A percentile compares a stretch with the other conserved stretches of the same genome.
Evolutionary conservation across 441 rosid genomes (phyloP).

Genomic region (Arabidopsis hybrid): DNA sequence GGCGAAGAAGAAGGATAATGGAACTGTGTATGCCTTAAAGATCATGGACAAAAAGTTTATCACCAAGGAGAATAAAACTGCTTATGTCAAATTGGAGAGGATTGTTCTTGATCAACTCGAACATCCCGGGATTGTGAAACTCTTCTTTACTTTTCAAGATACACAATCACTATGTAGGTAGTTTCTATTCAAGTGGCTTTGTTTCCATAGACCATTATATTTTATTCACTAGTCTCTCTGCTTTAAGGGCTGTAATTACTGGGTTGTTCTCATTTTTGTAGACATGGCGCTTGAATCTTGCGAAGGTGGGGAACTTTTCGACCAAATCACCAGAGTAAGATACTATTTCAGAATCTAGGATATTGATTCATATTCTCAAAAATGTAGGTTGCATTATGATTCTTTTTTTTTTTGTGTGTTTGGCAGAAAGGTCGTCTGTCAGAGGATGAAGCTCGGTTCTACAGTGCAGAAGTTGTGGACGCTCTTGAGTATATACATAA

Average conservation of each 20-base stretch:
- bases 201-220: slow-evolving; percentile 67
- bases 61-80: slow-evolving; percentile 98
- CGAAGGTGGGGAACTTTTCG: slow-evolving; percentile 98
- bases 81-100: slow-evolving; percentile 96
- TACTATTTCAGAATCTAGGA: neutral
- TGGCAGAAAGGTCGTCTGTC: slow-evolving; percentile 80
- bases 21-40: slow-evolving; percentile 90
- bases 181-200: slow-evolving; percentile 51
- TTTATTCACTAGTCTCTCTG: slow-evolving; percentile 49
- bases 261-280: slow-evolving; percentile 49
- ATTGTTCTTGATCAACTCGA: slow-evolving; percentile 49
- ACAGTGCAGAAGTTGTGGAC: slow-evolving; percentile 93
- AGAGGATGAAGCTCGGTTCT: slow-evolving; percentile 94
- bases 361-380: slow-evolving; percentile 3
- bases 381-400: slow-evolving; percentile 19
- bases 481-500: slow-evolving; percentile 97
- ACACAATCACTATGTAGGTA: slow-evolving; percentile 41
- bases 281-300: slow-evolving; percentile 99
- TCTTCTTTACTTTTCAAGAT: slow-evolving; percentile 51
- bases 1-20: slow-evolving; percentile 94
- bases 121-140: slow-evolving; percentile 47
- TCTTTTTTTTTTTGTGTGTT: neutral
- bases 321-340: slow-evolving; percentile 97
- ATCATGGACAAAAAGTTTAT: slow-evolving; percentile 99
- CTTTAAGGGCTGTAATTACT: slow-evolving; percentile 68